Percentiles rank a stretch among this genome's conserved stretches.
These are phyloP conservation scores for Paecilomyces variotii DNA, from an alignment of 2,329 filamentous ascomycete species.

Conservation along the genomic window DNA sequence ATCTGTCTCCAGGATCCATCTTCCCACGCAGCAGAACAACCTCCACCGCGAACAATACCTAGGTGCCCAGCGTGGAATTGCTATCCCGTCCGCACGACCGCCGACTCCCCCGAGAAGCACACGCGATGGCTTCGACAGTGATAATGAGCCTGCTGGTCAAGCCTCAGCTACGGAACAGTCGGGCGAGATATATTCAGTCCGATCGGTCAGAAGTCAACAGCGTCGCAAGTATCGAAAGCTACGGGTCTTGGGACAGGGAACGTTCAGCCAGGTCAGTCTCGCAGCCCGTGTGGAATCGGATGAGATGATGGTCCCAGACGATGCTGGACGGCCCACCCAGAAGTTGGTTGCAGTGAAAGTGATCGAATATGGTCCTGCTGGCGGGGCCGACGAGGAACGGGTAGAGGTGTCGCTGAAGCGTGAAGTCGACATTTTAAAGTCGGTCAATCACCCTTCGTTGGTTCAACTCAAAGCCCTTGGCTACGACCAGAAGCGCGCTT, in stretches of 20 bases:
- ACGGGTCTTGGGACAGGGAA: conserved; percentile 78
- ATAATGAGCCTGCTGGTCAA: conserved; percentile 29
- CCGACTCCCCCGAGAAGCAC: conserved; percentile 80
- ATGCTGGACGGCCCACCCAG: conserved; percentile 39
- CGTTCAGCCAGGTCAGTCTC: conserved; percentile 89
- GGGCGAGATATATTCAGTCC: conserved; percentile 62
- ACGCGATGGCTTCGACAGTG: conserved; percentile 46
- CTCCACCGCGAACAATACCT: conserved; percentile 74
- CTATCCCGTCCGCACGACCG: conserved; percentile 49
- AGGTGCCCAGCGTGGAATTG: conserved; percentile 68
- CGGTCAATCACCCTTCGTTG: conserved; percentile 78
- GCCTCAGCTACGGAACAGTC: conserved; percentile 11
- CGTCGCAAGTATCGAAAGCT: conserved; percentile 71
- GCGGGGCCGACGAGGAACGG: conserved; percentile 85
- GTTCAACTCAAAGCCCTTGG: conserved; percentile 89
- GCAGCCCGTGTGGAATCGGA: conserved; percentile 67
- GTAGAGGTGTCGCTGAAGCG: conserved; percentile 90
- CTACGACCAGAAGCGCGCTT: conserved; percentile 70
- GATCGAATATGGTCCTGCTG: conserved; percentile 87
- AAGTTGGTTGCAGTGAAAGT: conserved; percentile 91
- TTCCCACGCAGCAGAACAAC: conserved; percentile 25
- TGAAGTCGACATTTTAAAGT: conserved; percentile 88
- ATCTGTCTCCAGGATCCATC: conserved; percentile 43
- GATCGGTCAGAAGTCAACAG: conserved; percentile 59
- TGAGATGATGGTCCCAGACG: conserved; percentile 36